Base-by-base conservation (phyloP, 2,329 filamentous ascomycete genomes). In the Metarhizium guizhouense region DNA sequence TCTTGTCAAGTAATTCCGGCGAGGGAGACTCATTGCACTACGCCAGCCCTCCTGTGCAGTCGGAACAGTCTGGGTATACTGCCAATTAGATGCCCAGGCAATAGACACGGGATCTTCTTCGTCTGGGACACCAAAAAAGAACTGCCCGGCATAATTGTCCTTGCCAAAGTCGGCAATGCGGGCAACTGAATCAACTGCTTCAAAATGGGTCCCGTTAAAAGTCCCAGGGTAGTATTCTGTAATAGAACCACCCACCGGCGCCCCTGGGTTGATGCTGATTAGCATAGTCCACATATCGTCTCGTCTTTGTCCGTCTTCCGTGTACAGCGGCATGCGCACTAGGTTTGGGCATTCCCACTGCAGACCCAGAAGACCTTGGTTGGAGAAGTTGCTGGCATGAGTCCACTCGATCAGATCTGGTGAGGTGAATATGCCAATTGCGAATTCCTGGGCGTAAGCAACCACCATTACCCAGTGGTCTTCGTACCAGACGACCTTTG, bases 341-440 rank as follows among this genome's bases (percentile, higher is more conserved):
- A 86, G 65, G 59, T 85, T 86, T 0, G 84, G 83, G 53, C 83
- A 86, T 65, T 86, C 84, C 62, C 83, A 85, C 61, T 84, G 80
- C 1, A 76, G 61, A 5, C 77, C 83, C 3, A 78, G 72, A 2
- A 81, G 69, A 16, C 77, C 79, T 49, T 75, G 67, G 56, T 75
- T 68, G 3, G 78, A 76, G 63, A 85, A 84, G 64, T 85, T 85
- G 56, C 79, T 40, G 1, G 57, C 59, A 2, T 63, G 57, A 0
- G 73, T 79, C 84, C 84, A 87, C 7, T 75, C 67, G 49, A 74
- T 80, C 6, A 87, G 69, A 62, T 87, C 74, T 0, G 76, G 71
- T 2, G 81, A 84, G 2, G 81, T 84, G 66, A 76, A 86, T 59
- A 87, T 75, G n/a, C 79, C 81, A 48, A 87, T 72, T 10, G 73